Evolutionary conservation across 768 basidiomycete genomes (phyloP), one percentile per base, ranked within the genome.

Genomic region (Daedalea quercina): DNA sequence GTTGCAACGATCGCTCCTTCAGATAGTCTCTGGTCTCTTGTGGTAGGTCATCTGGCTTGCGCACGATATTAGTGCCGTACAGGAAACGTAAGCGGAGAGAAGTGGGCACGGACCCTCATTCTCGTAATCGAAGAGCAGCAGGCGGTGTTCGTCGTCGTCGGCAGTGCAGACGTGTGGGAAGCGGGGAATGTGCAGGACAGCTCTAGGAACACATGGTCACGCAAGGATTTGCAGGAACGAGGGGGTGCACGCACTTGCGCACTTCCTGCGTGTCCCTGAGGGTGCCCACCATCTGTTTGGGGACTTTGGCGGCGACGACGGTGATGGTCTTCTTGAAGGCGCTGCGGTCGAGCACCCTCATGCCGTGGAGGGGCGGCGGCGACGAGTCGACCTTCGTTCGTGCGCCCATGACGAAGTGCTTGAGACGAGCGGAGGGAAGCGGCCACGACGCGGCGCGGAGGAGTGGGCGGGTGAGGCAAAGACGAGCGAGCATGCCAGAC

Each of bases 11-110:
- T 58, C 85, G 77, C n/a, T 69, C 66, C 24, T 75, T 66, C 52
- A 96, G 66, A 57, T 83, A 81, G 4, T 76, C 69, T 45, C 69
- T 68, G 40, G 81, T 75, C 28, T 82, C 78, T 9, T 68, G 64
- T 23, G 83, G 70, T 63, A 94, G 74, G 50, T 87, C 79, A 67
- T 78, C 91, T 92, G 70, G 72, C 77, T 81, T 81, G 67, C 70
- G 56, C 28, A 42, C 9, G 46, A 17, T 51, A 57, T 57, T 59
- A 46, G 44, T 41, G 35, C 17, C 57, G 65, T 53, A 62, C 53
- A 63, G 55, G 56, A 54, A 53, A 9, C 42, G 53, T 50, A 51
- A 35, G 11, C 17, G 22, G 19, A 12, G 44, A 41, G 9, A 23
- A 48, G 35, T 40, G 49, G 35, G 54, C 73, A 85, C 28, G 28